These are phyloP conservation scores for Vicia sativa DNA, from an alignment of 306 rosid species.

Conservation along the genomic window DNA sequence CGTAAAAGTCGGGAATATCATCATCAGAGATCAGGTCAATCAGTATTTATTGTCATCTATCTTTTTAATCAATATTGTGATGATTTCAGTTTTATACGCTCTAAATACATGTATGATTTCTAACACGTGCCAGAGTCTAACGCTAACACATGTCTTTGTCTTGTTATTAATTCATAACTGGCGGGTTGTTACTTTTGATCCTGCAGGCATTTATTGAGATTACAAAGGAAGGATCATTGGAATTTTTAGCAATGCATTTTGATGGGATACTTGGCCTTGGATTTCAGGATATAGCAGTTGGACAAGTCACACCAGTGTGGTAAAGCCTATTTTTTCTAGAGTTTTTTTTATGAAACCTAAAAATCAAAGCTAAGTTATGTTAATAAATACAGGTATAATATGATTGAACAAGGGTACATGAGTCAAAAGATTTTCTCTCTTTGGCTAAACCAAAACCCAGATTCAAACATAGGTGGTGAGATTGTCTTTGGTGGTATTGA, in stretches of 20 bases:
- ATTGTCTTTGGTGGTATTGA: constrained; percentile 57
- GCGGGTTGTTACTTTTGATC: no score
- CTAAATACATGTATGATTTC: background rate
- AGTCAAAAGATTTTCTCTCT: constrained; percentile 44
- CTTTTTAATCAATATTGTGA: no score
- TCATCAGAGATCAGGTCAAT: constrained; percentile 46
- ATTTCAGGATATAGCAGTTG: constrained; percentile 43
- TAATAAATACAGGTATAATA: constrained; percentile 46
- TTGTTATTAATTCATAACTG: no score
- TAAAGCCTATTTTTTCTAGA: constrained; percentile 13
- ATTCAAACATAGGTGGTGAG: constrained; percentile 51
- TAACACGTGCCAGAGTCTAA: background rate
- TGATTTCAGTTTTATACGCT: no score
- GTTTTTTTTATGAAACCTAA: background rate
- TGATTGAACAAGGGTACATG: constrained; percentile 46
- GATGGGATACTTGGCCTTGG: constrained; percentile 59
- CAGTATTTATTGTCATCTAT: no score
- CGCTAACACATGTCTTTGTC: no score
- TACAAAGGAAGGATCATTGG: constrained; percentile 44
- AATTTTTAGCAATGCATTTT: constrained; percentile 44
- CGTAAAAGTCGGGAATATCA: constrained; percentile 47
- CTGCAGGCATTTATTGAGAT: constrained; percentile 52
- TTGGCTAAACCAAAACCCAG: constrained; percentile 48
- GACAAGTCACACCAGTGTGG: constrained; percentile 51
- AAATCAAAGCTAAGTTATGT: background rate